Conservation (phyloP, 2,329 filamentous ascomycete species). For the Colletotrichum agaves region DNA sequence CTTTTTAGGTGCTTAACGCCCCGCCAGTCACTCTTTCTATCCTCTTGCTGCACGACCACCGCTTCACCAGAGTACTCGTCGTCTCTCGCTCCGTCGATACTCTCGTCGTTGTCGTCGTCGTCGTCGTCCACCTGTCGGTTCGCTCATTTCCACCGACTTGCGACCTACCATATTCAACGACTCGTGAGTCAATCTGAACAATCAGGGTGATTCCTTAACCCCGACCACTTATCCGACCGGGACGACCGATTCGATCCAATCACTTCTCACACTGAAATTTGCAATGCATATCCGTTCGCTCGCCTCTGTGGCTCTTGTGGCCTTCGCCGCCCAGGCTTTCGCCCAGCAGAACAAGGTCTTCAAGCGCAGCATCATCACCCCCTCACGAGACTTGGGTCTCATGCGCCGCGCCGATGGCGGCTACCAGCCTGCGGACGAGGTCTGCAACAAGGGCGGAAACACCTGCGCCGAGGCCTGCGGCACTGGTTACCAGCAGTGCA, state of each 20-base stretch:
- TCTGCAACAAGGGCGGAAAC: conserved; percentile 57
- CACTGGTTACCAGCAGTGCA: conserved; percentile 59
- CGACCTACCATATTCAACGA: background rate
- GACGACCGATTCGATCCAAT: conserved; percentile 12
- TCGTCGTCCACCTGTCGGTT: conserved; percentile 27
- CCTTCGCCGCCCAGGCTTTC: conserved; percentile 36
- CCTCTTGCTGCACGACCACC: conserved; percentile 14
- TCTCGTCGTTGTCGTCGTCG: conserved; percentile 20
- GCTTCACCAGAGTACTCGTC: conserved; percentile 20
- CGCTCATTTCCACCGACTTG: conserved; percentile 29
- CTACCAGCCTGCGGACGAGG: conserved; percentile 60
- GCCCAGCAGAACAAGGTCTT: conserved; percentile 42
- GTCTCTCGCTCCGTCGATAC: conserved; percentile 15
- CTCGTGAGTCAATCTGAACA: background rate
- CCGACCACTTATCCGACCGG: background rate
- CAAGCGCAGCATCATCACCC: conserved; percentile 50
- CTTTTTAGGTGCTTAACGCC: conserved; percentile 32
- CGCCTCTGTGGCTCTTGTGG: conserved; percentile 38
- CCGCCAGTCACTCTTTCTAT: conserved; percentile 33
- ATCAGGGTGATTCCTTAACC: background rate
- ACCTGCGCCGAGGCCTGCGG: conserved; percentile 68
- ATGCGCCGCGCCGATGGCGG: conserved; percentile 56
- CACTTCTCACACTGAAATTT: conserved; percentile 8
- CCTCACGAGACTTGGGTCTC: conserved; percentile 50
- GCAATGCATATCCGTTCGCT: conserved; percentile 39